Evolutionary conservation across 441 rosid genomes (phyloP).

Genomic region (Croton setiger): DNA sequence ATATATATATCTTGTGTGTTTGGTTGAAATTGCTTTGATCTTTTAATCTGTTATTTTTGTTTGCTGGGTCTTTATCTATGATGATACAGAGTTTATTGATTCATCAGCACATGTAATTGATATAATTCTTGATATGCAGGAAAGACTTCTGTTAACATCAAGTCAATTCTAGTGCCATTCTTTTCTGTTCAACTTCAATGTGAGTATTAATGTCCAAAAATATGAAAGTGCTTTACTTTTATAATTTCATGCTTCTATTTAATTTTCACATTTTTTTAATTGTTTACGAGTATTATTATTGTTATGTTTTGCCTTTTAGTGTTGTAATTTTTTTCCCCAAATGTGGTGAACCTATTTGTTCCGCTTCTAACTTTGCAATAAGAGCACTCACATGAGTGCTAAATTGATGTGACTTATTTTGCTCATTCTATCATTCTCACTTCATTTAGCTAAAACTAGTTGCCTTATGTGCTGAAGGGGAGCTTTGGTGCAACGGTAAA

Average conservation of each 20-base stretch:
- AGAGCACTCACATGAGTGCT: neutral
- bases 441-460: neutral
- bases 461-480: too few relatives aligned
- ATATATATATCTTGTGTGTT: neutral
- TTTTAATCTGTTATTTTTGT: neutral
- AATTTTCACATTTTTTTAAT: neutral
- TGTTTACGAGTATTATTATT: neutral
- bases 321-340: neutral
- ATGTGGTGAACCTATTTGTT: neutral
- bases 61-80: neutral
- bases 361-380: neutral
- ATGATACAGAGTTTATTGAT: neutral
- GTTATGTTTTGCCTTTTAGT: neutral
- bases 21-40: neutral
- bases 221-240: neutral
- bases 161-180: neutral
- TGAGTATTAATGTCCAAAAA: neutral
- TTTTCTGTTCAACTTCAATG: slow-evolving; percentile 1
- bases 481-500: too few relatives aligned
- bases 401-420: neutral
- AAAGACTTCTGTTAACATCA: neutral
- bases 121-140: slow-evolving; percentile 11
- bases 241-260: neutral
- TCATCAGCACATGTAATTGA: neutral
- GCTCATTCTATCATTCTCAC: neutral